Base-by-base conservation (phyloP, 2,329 filamentous ascomycete genomes). In the Phialophora verrucosa region DNA sequence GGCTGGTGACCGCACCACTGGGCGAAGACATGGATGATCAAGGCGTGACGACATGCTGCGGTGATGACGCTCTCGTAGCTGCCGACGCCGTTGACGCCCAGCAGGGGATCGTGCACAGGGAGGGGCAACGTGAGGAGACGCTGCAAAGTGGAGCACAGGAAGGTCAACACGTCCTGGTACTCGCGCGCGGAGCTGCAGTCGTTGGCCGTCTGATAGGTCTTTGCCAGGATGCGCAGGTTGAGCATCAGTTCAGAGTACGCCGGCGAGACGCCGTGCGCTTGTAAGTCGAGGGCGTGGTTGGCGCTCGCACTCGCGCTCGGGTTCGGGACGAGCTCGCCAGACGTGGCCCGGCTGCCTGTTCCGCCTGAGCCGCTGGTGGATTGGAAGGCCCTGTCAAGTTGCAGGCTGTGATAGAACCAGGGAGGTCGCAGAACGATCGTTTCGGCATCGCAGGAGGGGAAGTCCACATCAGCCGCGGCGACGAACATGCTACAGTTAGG, bases 1-100 rank as follows among this genome's bases (percentile, higher is more conserved):
- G 60, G 60, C 23, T 62, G 60, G 27, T 62, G 35, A 2, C 60
- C 60, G 14, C 60, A 62, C 60, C 60, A 62, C 12, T 62, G 60
- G 35, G 50, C 60, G 25, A 62, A 62, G 14, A 62, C 60, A 17
- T 62, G 60, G 38, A 62, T 62, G 32, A 62, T 62, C 32, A 62
- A 51, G 20, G 60, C 60, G 31, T 62, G 60, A 4, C 60, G 51
- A 47, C 60, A 62, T n/a, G 60, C 50, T 25, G 60, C 35, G 8
- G 60, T 62, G 29, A 62, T 56, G 50, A 42, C 38, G 27, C 51
- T 56, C 35, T 62, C 51, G 27, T 55, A 62, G 47, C 49, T 44
- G 49, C 59, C 29, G 11, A 51, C 20, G 29, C 29, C 17, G 53
- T n/a, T 55, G 29, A 55, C 29, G 25, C 29, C 29, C 11, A 55